A percentile compares a stretch with the other conserved stretches of the same genome.
Conservation (phyloP, 352 stramenopile species). For the Globisporangium cylindrosporum region DNA sequence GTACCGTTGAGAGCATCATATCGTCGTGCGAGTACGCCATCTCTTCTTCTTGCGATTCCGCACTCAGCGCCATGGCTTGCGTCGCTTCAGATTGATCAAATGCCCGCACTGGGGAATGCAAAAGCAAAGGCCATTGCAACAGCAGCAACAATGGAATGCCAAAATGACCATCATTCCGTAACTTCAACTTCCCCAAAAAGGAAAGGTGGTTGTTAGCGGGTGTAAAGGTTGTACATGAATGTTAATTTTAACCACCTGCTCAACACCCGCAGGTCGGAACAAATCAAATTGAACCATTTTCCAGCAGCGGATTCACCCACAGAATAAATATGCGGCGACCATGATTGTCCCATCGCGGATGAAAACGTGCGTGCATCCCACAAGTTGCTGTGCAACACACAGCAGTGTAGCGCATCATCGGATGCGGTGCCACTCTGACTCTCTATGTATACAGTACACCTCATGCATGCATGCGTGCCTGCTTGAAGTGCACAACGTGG, state of each 20-base stretch:
- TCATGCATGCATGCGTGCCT: neutral
- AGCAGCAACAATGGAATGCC: neutral
- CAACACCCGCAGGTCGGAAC: neutral
- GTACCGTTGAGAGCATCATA: constrained; percentile 6
- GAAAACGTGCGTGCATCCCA: neutral
- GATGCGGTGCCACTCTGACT: neutral
- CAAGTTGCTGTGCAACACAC: neutral
- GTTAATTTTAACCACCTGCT: neutral
- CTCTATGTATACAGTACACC: neutral
- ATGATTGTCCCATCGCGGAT: neutral
- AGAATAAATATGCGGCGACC: neutral
- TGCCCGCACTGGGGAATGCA: neutral
- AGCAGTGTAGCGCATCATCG: neutral
- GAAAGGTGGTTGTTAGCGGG: constrained; percentile 1
- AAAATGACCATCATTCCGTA: constrained; percentile 4
- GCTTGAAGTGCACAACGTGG: neutral
- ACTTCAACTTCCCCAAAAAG: constrained; percentile 10
- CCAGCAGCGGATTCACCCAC: neutral
- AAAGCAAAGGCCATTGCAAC: too few relatives aligned
- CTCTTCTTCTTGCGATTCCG: constrained; percentile 7
- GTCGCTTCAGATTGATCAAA: neutral
- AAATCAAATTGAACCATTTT: neutral
- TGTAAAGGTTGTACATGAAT: neutral
- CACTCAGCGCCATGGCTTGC: neutral
- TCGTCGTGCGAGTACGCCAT: constrained; percentile 1